Base-by-base conservation (phyloP, 129 eudicot genomes). In the Arctium minus region DNA sequence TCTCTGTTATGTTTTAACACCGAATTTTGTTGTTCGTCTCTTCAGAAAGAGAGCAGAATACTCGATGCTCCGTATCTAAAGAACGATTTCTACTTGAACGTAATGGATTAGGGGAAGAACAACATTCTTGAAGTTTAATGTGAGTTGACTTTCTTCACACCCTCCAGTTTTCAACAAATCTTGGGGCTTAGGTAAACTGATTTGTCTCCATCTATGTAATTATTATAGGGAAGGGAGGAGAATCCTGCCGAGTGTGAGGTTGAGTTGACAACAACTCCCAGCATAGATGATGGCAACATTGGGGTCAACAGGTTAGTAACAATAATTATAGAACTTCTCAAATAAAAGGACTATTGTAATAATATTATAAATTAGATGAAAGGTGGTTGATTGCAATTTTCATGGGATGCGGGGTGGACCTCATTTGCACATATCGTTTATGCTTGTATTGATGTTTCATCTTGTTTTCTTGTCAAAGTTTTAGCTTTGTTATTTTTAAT, bases 221-320 rank as follows among this genome's bases (percentile, higher is more conserved):
- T 12, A 27, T 69, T 77, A 27, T 72, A 93, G 98, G 98, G 98
- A 80, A 89, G 92, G 39, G 77, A 70, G 35, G 93, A 86, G 83
- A 89, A 88, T 89, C 98, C 94, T 37, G 98, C 98, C 27, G 90
- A 90, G 81, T 73, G 88, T 40, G 96, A 88, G 75, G 82, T 96
- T 9, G 97, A 89, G 90, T 85, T 96, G 92, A 85, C 98, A 27
- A 96, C 99, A 72, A 98, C 95, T 78, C 99, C 98, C 2, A 89
- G 90, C 53, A 70, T 85, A 78, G 85, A 92, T 76, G 72, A 48
- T 64, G 80, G 91, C 80, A 96, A 4, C 99, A 96, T 77, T 96
- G 99, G 99, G 99, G 99, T 32, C 99, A 96, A 87, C 99, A 96
- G 98, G 99, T 96, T 80, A 46, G 90, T 81, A 80, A 65, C 50